Base-by-base conservation (phyloP, 345 rosid species). In the Gossypium rotundifolium region DNA sequence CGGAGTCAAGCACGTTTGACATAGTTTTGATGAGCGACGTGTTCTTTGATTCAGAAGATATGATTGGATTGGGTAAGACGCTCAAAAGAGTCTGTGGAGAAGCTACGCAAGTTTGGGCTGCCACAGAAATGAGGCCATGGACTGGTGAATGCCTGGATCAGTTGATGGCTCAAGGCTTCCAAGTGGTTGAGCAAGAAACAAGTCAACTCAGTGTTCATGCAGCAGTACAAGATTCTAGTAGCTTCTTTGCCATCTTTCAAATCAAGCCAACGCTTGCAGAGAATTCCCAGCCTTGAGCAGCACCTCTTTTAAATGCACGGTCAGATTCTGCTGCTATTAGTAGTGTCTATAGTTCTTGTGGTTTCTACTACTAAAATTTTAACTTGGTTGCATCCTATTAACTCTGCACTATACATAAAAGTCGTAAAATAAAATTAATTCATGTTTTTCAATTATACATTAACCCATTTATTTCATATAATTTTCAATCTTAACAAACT, bases 21-120 rank as follows among this genome's bases (percentile, higher is more conserved):
- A 29, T 77, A 0, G 83, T 82, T 23, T 49, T 82, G 78, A 79
- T 84, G 82, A 86, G 87, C 11, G 83, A 84, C 46, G 78, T 82
- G 76, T 79, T 84, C 29, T 84, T 9, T 23, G 82, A 81, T 29
- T 9, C 27, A 13, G 81, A 74, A 72, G 77, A 76, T 44, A 75
- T 77, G 80, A 60, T 17, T 22, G 63, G 62, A 9, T n/a, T 81
- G 40, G 80, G 81, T 49, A 42, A 33, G 77, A 82, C 86, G n/a
- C 78, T 82, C 71, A 75, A 42, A 45, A 45, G 40, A 7, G 54
- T 74, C 13, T 76, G 80, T 17, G 55, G 75, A 12, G 58, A 23
- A 52, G 9, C 23, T 6, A 81, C 83, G 0, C 23, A 3, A 70
- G 60, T 74, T 12, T 75, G 49, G 79, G 86, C 80, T 6, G 80